Percentiles rank a stretch among this genome's conserved stretches.
phyloP scores from a whole-genome alignment of 2,329 filamentous ascomycete species.

The Botryotinia calthae region DNA sequence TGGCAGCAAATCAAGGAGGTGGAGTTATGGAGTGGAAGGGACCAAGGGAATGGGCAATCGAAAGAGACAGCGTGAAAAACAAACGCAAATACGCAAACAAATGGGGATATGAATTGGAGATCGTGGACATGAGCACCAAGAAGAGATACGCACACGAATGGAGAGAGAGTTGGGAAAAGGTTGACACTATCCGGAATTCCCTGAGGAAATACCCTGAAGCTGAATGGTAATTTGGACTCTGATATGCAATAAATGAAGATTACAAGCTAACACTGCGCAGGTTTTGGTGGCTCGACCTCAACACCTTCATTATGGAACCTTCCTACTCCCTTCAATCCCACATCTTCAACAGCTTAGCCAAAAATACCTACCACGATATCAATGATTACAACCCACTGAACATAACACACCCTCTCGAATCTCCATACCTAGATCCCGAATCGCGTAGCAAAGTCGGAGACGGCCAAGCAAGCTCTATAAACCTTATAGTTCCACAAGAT shows the following conservation, averaged over 20 bases:
- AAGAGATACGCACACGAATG: constrained; percentile 98
- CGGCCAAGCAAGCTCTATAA: constrained; percentile 72
- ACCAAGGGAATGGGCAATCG: constrained; percentile 94
- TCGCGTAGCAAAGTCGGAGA: constrained; percentile 75
- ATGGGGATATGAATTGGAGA: constrained; percentile 95
- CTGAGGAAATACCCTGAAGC: constrained; percentile 93
- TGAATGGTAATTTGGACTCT: constrained; percentile 71
- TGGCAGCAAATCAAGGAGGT: constrained; percentile 90
- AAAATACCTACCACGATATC: constrained; percentile 87
- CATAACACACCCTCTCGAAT: constrained; percentile 77
- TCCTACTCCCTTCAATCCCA: constrained; percentile 85
- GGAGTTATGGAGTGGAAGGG: constrained; percentile 99
- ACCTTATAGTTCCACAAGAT: constrained; percentile 87
- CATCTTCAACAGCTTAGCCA: constrained; percentile 76
- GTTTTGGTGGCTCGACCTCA: constrained; percentile 99
- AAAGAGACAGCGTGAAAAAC: constrained; percentile 92
- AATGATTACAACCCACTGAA: constrained; percentile 95
- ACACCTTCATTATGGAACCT: constrained; percentile 97
- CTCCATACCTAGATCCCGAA: constrained; percentile 71
- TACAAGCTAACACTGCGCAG: constrained; percentile 48
- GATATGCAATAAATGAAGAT: not conserved
- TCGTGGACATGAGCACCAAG: constrained; percentile 98
- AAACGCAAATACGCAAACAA: constrained; percentile 82
- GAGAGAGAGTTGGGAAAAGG: constrained; percentile 99
- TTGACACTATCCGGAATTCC: constrained; percentile 83